Conservation (phyloP, 768 basidiomycete genomes). For the Symmetrospora coprosmae region DNA sequence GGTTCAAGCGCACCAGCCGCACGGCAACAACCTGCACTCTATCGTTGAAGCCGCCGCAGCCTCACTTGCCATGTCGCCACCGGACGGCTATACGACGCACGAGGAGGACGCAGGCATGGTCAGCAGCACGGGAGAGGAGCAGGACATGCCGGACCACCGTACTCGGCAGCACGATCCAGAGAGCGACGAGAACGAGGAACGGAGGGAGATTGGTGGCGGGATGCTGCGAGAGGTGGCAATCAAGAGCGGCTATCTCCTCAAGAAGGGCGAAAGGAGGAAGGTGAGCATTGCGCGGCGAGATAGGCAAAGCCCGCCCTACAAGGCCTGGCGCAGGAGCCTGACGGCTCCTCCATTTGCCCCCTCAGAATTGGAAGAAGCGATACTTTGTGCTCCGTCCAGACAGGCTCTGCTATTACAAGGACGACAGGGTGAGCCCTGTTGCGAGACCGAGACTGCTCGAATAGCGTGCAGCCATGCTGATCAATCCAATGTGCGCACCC, state of each 20-base stretch:
- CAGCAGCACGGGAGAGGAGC: no score
- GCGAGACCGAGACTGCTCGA: background rate
- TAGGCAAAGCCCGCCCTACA: background rate
- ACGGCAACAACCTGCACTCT: no score
- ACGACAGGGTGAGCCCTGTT: conserved; percentile 45
- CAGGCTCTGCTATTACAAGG: conserved; percentile 94
- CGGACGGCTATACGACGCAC: no score
- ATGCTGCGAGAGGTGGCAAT: conserved; percentile 44
- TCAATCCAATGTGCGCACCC: background rate
- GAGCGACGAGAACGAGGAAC: conserved; percentile 37
- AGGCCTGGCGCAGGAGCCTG: conserved; percentile 3
- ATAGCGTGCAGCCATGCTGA: background rate
- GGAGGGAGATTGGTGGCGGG: conserved; percentile 30
- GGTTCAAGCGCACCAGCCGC: no score
- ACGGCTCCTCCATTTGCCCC: conserved; percentile 35
- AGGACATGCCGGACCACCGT: no score
- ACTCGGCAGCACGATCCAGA: background rate
- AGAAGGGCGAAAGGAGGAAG: conserved; percentile 96
- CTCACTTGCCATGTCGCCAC: no score
- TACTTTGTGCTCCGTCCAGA: conserved; percentile 92
- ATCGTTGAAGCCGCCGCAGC: no score
- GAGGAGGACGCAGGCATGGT: no score
- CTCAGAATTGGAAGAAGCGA: conserved; percentile 85
- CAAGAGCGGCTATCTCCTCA: conserved; percentile 87
- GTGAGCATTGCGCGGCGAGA: conserved; percentile 40